Conservation (phyloP, 2,329 filamentous ascomycete species). For the Ophiostoma sp. region DNA sequence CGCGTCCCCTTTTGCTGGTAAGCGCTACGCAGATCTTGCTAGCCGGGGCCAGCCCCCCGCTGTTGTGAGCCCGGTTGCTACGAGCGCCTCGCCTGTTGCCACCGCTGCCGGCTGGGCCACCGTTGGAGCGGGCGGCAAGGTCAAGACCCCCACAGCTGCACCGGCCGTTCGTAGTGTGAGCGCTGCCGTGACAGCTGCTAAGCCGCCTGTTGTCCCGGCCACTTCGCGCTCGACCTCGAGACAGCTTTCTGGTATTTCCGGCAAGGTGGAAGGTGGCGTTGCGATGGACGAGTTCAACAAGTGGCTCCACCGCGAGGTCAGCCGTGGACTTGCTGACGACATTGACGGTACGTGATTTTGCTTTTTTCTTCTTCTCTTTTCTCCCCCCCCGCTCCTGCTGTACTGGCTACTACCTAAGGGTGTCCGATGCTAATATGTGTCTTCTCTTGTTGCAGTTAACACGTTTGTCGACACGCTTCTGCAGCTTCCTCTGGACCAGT, state of each 20-base stretch:
- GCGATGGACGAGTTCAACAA: conserved; percentile 93
- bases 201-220: conserved; percentile 45
- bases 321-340: conserved; percentile 64
- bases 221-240: conserved; percentile 43
- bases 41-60: conserved; percentile 61
- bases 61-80: conserved; percentile 44
- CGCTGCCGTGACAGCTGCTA: conserved; percentile 41
- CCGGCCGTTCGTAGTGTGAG: conserved; percentile 51
- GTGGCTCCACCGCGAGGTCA: conserved; percentile 81
- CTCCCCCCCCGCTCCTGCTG: no score
- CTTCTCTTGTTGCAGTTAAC: conserved; percentile 56
- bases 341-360: conserved; percentile 51
- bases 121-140: conserved; percentile 89
- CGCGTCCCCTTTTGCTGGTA: conserved; percentile 53
- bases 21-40: conserved; percentile 93
- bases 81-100: conserved; percentile 42
- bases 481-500: conserved; percentile 71
- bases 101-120: conserved; percentile 78
- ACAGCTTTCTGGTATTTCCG: conserved; percentile 48
- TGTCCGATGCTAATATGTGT: neutral
- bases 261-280: conserved; percentile 43
- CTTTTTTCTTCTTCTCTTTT: neutral
- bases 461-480: conserved; percentile 76
- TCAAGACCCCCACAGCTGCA: conserved; percentile 69
- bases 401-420: neutral